Evolutionary conservation across 2,329 filamentous ascomycete species (phyloP).

Genomic region (Sarocladiaceae sp.): DNA sequence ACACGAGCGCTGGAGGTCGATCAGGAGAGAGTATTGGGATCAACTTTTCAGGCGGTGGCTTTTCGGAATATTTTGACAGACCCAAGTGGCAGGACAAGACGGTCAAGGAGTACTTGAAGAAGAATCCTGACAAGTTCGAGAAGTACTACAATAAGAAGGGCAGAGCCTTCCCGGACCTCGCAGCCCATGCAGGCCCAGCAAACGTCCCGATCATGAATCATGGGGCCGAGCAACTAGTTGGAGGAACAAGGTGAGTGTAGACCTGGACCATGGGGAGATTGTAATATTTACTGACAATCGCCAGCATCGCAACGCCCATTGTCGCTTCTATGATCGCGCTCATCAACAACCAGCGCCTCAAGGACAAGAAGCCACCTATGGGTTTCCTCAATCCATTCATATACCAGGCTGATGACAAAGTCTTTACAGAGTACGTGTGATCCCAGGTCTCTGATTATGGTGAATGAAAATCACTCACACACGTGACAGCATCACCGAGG

Average conservation of each 20-base stretch:
- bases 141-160: conserved; percentile 40
- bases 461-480: conserved; percentile 6
- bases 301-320: conserved; percentile 52
- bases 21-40: conserved; percentile 18
- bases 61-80: conserved; percentile 42
- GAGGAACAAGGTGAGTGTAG: conserved; percentile 26
- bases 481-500: conserved; percentile 27
- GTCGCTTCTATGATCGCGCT: conserved; percentile 58
- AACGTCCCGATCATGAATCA: conserved; percentile 28
- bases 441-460: not conserved
- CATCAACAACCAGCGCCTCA: conserved; percentile 56
- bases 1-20: conserved; percentile 37
- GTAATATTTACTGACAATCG: conserved; percentile 1
- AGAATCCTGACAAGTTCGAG: conserved; percentile 42
- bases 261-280: too few relatives aligned
- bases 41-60: conserved; percentile 44
- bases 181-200: conserved; percentile 39
- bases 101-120: conserved; percentile 32
- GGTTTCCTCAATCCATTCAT: conserved; percentile 60
- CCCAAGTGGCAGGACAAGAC: conserved; percentile 38
- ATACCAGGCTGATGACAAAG: conserved; percentile 31
- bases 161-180: conserved; percentile 55
- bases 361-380: conserved; percentile 43
- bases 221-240: conserved; percentile 18
- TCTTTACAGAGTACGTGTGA: conserved; percentile 29